Percentiles rank a stretch among this genome's conserved stretches.
phyloP scores from a whole-genome alignment of 75 land plant genomes.

The Cunninghamia lanceolata region DNA sequence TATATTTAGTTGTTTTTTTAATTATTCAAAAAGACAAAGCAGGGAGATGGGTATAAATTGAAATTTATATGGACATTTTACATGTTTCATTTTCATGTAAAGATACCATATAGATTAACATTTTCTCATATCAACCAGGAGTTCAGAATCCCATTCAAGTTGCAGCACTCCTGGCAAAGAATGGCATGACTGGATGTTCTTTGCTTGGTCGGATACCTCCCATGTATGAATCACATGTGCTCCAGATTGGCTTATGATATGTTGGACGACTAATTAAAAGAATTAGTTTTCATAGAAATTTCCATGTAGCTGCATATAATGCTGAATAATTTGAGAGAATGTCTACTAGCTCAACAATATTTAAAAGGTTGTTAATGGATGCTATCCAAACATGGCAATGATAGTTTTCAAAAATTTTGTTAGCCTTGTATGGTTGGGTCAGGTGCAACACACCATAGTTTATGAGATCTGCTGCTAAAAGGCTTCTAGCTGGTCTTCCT shows the following conservation, averaged over 20 bases:
- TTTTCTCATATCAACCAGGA: conserved; percentile 61
- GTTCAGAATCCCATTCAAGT: conserved; percentile 84
- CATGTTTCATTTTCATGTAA: not conserved
- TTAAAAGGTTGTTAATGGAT: not conserved
- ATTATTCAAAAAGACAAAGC: not conserved
- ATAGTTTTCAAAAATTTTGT: not conserved
- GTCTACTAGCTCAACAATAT: not conserved
- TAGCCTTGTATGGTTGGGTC: not conserved
- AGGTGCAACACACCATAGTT: not conserved
- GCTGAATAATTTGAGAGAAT: not conserved
- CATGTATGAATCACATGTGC: conserved; percentile 40
- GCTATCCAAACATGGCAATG: not conserved
- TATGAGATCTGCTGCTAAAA: not conserved
- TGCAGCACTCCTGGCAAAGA: conserved; percentile 75
- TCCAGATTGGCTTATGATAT: not conserved
- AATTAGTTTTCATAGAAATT: not conserved
- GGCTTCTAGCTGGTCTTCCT: not conserved
- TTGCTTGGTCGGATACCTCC: conserved; percentile 93
- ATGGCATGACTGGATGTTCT: conserved; percentile 55
- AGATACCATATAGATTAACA: not conserved
- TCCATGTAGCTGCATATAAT: not conserved
- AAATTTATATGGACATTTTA: not conserved
- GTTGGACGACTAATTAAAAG: not conserved
- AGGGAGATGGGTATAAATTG: not conserved
- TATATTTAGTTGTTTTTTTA: not conserved